A percentile compares a stretch with the other conserved stretches of the same genome.
Conservation (phyloP, 768 basidiomycete species). For the Russula dissimulans region DNA sequence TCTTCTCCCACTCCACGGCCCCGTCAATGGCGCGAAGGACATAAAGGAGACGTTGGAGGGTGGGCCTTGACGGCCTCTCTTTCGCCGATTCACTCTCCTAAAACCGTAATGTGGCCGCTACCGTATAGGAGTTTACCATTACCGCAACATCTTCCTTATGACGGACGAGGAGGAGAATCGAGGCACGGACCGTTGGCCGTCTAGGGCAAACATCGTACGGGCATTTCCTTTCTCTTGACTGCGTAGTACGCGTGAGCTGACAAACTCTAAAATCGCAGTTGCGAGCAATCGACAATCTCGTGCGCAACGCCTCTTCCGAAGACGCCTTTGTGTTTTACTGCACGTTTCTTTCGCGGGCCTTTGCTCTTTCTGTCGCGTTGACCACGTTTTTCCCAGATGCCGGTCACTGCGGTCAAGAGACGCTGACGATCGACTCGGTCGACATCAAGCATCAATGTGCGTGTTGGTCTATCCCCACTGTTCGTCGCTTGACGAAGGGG, state of each 20-base stretch:
- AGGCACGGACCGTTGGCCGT: slow-evolving; percentile 2
- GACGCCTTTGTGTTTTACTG: slow-evolving; percentile 21
- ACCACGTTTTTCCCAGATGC: background rate
- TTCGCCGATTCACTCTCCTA: background rate
- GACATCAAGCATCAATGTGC: slow-evolving; percentile 8
- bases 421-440: background rate
- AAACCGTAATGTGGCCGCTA: background rate
- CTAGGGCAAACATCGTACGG: slow-evolving; percentile 14
- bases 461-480: background rate
- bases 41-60: slow-evolving; percentile 2
- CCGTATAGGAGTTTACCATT: background rate
- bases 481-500: background rate
- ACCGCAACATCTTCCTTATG: slow-evolving; percentile 11
- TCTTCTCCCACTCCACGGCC: background rate
- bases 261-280: background rate
- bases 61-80: background rate
- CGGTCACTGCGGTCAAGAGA: slow-evolving; percentile 2
- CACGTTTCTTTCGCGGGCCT: background rate
- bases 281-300: slow-evolving; percentile 11
- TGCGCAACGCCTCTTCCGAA: slow-evolving; percentile 2
- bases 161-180: slow-evolving; percentile 8
- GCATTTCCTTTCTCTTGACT: background rate
- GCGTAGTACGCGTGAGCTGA: background rate
- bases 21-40: slow-evolving; percentile 4
- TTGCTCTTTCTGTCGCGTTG: background rate